Conservation (phyloP, 176 grass and related monocot genomes). For the Pontederia crassipes region DNA sequence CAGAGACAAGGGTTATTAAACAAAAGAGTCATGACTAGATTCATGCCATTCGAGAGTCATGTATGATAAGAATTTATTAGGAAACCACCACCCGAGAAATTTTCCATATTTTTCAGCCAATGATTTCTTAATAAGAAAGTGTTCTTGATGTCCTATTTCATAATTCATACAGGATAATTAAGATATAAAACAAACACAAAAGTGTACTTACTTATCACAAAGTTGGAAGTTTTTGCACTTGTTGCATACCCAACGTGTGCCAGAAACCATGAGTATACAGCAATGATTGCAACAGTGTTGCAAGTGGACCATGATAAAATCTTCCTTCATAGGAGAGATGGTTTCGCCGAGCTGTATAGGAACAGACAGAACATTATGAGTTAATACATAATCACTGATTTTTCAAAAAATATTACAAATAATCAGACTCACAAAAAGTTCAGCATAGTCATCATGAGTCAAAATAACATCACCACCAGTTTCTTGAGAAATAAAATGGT, state of each 20-base stretch:
- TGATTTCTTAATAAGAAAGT: too few species aligned
- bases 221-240: slow-evolving; percentile 27
- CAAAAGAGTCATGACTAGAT: too few species aligned
- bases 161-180: too few species aligned
- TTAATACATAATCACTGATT: neutral
- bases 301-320: slow-evolving; percentile 19
- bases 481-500: too few species aligned
- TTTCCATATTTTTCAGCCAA: too few species aligned
- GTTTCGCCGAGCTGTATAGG: slow-evolving; percentile 48
- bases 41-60: too few species aligned
- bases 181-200: neutral
- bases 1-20: too few species aligned
- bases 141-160: too few species aligned
- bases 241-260: slow-evolving; percentile 10
- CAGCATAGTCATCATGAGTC: too few species aligned
- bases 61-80: too few species aligned
- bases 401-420: neutral
- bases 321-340: slow-evolving; percentile 17
- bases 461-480: too few species aligned
- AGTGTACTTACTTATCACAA: slow-evolving; percentile 19
- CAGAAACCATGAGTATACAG: slow-evolving; percentile 3
- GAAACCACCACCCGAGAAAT: too few species aligned
- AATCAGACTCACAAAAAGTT: neutral
- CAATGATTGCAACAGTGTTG: slow-evolving; percentile 8
- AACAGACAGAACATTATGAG: slow-evolving; percentile 11